Evolutionary conservation across 1,139 yeast species (phyloP).

Genomic region (Pichia sp.): DNA sequence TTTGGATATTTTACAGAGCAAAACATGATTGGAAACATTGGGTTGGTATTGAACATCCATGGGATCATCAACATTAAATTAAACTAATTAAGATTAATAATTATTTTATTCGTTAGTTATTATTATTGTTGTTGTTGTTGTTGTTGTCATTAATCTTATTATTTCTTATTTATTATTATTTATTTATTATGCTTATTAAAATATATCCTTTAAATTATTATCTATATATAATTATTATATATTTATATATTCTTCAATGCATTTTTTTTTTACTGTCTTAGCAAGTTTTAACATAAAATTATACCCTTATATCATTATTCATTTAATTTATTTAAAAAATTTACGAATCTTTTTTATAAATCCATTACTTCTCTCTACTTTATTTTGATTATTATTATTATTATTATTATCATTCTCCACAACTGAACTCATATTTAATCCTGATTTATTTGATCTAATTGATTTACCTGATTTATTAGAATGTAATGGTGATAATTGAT

Average conservation of each 20-base stretch:
- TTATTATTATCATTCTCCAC: no score
- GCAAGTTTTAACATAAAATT: neutral
- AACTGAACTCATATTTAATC: no score
- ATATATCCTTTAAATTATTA: no score
- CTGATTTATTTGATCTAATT: neutral
- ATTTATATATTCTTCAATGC: no score
- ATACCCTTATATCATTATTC: neutral
- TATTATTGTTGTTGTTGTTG: neutral
- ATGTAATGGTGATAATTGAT: constrained; percentile 36
- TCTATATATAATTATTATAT: no score
- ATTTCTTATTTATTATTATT: no score
- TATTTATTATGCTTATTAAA: no score
- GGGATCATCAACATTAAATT: constrained; percentile 22
- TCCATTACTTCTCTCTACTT: neutral
- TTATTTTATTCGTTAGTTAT: constrained; percentile 1
- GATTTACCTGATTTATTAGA: constrained; percentile 16
- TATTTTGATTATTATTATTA: neutral
- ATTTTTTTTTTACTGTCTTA: no score
- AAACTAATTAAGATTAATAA: neutral
- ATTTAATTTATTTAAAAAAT: neutral
- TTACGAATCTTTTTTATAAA: constrained; percentile 1
- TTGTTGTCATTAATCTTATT: no score
- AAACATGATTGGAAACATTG: constrained; percentile 65
- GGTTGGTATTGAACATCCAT: constrained; percentile 36
- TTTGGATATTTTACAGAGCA: constrained; percentile 73